Percentiles rank a stretch among this genome's conserved stretches.
phyloP scores from a whole-genome alignment of 164 flowering plant species.

The Magnolia changhungtana region DNA sequence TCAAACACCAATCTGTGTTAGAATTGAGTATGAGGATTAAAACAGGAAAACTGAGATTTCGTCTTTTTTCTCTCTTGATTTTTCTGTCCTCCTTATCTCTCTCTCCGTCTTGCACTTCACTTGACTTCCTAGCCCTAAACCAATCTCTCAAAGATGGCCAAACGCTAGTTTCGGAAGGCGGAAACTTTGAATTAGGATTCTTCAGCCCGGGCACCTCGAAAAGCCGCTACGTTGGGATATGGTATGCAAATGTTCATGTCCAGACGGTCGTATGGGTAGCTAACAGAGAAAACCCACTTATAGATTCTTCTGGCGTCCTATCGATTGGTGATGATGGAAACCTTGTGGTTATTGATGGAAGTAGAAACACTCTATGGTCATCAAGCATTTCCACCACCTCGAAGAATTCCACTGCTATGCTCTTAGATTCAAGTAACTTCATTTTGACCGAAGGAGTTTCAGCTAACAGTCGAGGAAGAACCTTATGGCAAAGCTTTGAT shows the following conservation, averaged over 20 bases:
- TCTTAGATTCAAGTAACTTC: neutral
- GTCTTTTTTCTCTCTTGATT: too few relatives aligned
- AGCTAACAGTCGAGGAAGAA: neutral
- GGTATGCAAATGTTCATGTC: neutral
- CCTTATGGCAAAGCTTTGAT: slow-evolving; percentile 37
- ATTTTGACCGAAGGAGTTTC: neutral
- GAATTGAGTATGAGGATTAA: too few relatives aligned
- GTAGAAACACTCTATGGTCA: neutral
- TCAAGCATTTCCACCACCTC: neutral
- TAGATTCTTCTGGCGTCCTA: neutral
- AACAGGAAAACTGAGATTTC: too few relatives aligned
- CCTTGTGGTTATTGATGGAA: neutral
- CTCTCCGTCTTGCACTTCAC: neutral
- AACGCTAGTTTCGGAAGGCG: neutral
- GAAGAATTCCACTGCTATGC: neutral
- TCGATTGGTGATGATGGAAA: neutral
- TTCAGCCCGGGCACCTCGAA: neutral
- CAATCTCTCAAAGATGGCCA: neutral
- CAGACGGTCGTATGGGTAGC: neutral
- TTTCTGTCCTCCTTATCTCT: neutral
- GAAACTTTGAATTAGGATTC: neutral
- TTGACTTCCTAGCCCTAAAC: neutral
- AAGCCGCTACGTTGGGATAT: neutral
- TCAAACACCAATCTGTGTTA: too few relatives aligned
- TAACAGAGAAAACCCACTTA: slow-evolving; percentile 1